These are phyloP conservation scores for Suillus bovinus DNA, from an alignment of 768 basidiomycete species.

Conservation along the genomic window DNA sequence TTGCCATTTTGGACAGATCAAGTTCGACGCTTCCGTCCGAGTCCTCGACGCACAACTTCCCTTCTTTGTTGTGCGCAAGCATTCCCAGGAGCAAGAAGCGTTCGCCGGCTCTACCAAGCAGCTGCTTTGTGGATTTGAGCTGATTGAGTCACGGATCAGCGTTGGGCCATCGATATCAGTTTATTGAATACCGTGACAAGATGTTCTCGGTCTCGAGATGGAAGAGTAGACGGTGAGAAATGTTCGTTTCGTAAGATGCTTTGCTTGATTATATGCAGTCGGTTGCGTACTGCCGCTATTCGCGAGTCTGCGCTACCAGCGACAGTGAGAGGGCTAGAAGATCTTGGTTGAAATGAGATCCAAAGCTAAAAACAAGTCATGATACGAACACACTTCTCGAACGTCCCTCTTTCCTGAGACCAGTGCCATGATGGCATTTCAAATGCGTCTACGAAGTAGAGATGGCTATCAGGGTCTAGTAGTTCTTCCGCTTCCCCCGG, in stretches of 20 bases:
- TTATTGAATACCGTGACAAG: conserved; percentile 71
- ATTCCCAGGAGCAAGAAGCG: conserved; percentile 94
- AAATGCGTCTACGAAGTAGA: conserved; percentile 86
- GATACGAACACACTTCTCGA: conserved; percentile 67
- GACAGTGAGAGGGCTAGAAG: conserved; percentile 57
- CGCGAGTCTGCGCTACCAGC: conserved; percentile 85
- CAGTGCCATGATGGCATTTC: conserved; percentile 97
- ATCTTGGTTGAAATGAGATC: conserved; percentile 38
- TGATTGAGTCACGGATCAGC: conserved; percentile 31
- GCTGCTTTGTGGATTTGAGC: conserved; percentile 95
- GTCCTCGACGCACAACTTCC: conserved; percentile 89
- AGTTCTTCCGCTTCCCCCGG: conserved; percentile 50
- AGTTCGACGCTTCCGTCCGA: conserved; percentile 87
- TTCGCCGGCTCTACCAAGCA: conserved; percentile 86
- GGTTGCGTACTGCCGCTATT: conserved; percentile 76
- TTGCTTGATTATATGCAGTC: conserved; percentile 90
- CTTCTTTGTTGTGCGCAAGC: conserved; percentile 87
- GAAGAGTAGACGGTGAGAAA: conserved; percentile 93
- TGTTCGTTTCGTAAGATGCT: conserved; percentile 94
- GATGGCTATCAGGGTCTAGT: conserved; percentile 78
- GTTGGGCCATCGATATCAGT: background rate
- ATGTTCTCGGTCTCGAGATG: conserved; percentile 82
- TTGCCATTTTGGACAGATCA: conserved; percentile 84
- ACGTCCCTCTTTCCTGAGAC: conserved; percentile 82
- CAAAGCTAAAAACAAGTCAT: conserved; percentile 6